Percentiles rank a stretch among this genome's conserved stretches.
phyloP scores from a whole-genome alignment of 2,329 filamentous ascomycete species.

The Colletotrichum euphorbiae region DNA sequence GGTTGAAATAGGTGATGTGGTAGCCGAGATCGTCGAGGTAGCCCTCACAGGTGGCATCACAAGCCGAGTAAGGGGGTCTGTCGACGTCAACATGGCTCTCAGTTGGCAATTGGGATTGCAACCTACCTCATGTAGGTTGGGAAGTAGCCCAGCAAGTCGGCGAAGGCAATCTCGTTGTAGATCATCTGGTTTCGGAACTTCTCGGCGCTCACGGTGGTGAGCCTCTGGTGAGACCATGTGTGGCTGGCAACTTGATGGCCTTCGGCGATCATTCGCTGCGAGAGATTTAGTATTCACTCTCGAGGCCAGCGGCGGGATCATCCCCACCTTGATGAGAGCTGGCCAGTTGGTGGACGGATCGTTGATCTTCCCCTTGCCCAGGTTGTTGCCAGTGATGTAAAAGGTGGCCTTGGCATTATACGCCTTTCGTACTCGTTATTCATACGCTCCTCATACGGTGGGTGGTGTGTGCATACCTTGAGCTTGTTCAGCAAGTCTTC shows the following conservation, averaged over 20 bases:
- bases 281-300: neutral
- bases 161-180: slow-evolving; percentile 66
- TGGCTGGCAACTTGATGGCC: slow-evolving; percentile 72
- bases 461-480: slow-evolving; percentile 51
- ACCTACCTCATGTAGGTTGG: slow-evolving; percentile 63
- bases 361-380: slow-evolving; percentile 61
- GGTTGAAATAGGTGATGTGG: slow-evolving; percentile 51
- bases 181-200: slow-evolving; percentile 59
- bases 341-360: slow-evolving; percentile 54
- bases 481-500: slow-evolving; percentile 54
- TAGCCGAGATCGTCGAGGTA: slow-evolving; percentile 48
- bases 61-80: slow-evolving; percentile 58
- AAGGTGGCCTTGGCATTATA: slow-evolving; percentile 76
- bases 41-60: slow-evolving; percentile 43
- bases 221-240: slow-evolving; percentile 61
- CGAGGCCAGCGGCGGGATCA: neutral
- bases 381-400: slow-evolving; percentile 62
- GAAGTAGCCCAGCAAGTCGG: slow-evolving; percentile 66
- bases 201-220: slow-evolving; percentile 33
- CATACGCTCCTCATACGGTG: neutral
- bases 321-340: slow-evolving; percentile 51
- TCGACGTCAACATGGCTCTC: neutral
- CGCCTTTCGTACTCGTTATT: slow-evolving; percentile 42
- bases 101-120: too few relatives aligned
- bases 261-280: slow-evolving; percentile 59